Base-by-base conservation (phyloP, 2,329 filamentous ascomycete species). In the Calonectria pseudoturangicola region DNA sequence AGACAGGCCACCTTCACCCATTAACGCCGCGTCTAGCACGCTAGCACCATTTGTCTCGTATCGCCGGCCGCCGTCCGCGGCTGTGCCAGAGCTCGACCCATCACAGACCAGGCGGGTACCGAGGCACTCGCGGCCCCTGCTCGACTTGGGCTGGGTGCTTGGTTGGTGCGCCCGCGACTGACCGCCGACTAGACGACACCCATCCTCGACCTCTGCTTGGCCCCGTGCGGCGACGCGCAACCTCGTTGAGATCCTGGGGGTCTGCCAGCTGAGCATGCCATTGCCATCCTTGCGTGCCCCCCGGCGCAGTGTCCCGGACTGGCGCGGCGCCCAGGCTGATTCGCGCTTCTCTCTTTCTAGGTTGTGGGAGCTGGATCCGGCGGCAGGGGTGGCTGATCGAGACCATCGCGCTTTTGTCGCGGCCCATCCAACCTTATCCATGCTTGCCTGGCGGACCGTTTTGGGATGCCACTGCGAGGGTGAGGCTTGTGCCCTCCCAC, bases 1-100 rank as follows among this genome's bases (percentile, higher is more conserved):
- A 79, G 74, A 79, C 77, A 74, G 65, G 50, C 48, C 65, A 71
- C 68, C 47, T 74, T 72, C 70, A 68, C 68, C 73, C 70, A 77
- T 81, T 81, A 79, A 81, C 80, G 80, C 80, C 80, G 80, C 80
- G 80, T 81, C 79, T 81, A 81, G 74, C 74, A 81, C 79, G 76
- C 79, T 81, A 81, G 75, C 72, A 74, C 72, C 73, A 71, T 74
- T 62, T 78, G 76, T 78, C 78, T 81, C 75, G 74, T 80, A 79
- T 79, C 73, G 72, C 75, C 72, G 75, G 72, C 79, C 76, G 74
- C 74, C 73, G 77, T 77, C 76, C 79, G 80, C 79, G 80, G 80
- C 79, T 81, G 79, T 79, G 78, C 72, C 74, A 78, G 72, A 72
- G 47, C 63, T 60, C 43, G 15, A 54, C 58, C 54, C 41, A 41